phyloP scores from a whole-genome alignment of 2,329 filamentous ascomycete species.

The Sphaerulina vaccinii region DNA sequence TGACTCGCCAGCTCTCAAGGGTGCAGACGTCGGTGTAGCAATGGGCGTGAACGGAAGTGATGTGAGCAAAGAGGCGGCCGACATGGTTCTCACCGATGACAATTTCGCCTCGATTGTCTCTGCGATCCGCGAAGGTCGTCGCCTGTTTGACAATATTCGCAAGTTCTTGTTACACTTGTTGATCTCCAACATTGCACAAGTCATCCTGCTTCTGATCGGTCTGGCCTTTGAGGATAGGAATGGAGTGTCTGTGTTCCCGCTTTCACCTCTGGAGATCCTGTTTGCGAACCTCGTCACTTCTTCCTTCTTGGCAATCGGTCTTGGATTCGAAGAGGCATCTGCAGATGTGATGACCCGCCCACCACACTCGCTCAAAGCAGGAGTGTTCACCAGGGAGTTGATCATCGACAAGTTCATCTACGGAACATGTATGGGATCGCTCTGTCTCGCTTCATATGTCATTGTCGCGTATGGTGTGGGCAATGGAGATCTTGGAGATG shows the following conservation, averaged over 20 bases:
- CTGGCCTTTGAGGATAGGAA: slow-evolving; percentile 48
- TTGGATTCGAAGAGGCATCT: slow-evolving; percentile 48
- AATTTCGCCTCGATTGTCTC: slow-evolving; percentile 48
- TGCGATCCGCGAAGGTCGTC: slow-evolving; percentile 47
- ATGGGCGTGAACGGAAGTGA: slow-evolving; percentile 48
- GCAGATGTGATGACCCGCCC: slow-evolving; percentile 48
- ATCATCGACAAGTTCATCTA: slow-evolving; percentile 52
- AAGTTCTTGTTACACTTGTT: slow-evolving; percentile 51
- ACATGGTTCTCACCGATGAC: slow-evolving; percentile 48
- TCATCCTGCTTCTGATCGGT: slow-evolving; percentile 48
- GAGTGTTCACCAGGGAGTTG: slow-evolving; percentile 48
- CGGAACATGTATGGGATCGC: slow-evolving; percentile 46
- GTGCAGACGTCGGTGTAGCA: slow-evolving; percentile 47
- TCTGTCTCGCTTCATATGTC: slow-evolving; percentile 47
- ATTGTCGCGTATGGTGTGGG: slow-evolving; percentile 47
- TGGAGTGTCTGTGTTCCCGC: slow-evolving; percentile 46
- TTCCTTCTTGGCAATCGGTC: slow-evolving; percentile 49
- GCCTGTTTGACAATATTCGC: slow-evolving; percentile 49
- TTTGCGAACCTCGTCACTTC: slow-evolving; percentile 51
- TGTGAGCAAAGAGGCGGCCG: slow-evolving; percentile 46
- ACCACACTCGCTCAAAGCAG: slow-evolving; percentile 44
- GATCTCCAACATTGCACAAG: slow-evolving; percentile 50
- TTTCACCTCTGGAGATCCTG: slow-evolving; percentile 49
- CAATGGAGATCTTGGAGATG: slow-evolving; percentile 43
- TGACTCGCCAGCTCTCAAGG: slow-evolving; percentile 47